Evolutionary conservation across 2,329 filamentous ascomycete species (phyloP).

Genomic region (Arthroderma sp.): DNA sequence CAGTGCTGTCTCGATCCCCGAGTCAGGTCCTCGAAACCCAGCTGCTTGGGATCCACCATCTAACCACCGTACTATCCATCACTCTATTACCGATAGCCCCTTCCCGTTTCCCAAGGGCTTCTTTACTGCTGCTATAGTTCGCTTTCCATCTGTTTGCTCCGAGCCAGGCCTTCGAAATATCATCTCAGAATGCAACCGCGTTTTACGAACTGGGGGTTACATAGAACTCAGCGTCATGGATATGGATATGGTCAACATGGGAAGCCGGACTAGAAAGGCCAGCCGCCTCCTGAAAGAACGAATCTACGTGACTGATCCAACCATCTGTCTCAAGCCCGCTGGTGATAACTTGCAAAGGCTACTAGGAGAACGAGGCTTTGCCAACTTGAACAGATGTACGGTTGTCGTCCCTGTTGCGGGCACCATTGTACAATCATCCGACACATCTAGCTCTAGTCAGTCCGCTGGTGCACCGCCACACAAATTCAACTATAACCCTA

Average conservation of each 20-base stretch:
- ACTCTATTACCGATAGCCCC: constrained; percentile 25
- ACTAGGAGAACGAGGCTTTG: constrained; percentile 33
- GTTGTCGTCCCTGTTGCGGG: constrained; percentile 37
- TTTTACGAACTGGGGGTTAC: constrained; percentile 36
- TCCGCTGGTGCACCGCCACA: constrained; percentile 16
- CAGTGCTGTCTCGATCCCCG: constrained; percentile 20
- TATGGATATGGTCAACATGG: constrained; percentile 40
- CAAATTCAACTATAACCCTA: constrained; percentile 4
- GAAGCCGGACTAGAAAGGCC: constrained; percentile 31
- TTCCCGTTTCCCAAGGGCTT: constrained; percentile 36
- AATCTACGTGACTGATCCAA: constrained; percentile 29
- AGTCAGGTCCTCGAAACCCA: constrained; percentile 23
- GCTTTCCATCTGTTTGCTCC: constrained; percentile 34
- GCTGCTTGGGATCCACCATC: constrained; percentile 30
- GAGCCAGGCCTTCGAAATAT: constrained; percentile 31
- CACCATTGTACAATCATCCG: constrained; percentile 28
- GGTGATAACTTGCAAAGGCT: constrained; percentile 36
- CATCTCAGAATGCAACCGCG: constrained; percentile 36
- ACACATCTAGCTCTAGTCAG: constrained; percentile 27
- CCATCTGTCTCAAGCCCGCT: constrained; percentile 33
- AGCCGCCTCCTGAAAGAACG: constrained; percentile 34
- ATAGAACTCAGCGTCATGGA: constrained; percentile 37
- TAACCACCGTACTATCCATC: constrained; percentile 32
- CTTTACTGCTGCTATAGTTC: constrained; percentile 33
- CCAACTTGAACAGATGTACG: constrained; percentile 37